Conservation (phyloP, 768 basidiomycete species). For the Tricholoma sp. region DNA sequence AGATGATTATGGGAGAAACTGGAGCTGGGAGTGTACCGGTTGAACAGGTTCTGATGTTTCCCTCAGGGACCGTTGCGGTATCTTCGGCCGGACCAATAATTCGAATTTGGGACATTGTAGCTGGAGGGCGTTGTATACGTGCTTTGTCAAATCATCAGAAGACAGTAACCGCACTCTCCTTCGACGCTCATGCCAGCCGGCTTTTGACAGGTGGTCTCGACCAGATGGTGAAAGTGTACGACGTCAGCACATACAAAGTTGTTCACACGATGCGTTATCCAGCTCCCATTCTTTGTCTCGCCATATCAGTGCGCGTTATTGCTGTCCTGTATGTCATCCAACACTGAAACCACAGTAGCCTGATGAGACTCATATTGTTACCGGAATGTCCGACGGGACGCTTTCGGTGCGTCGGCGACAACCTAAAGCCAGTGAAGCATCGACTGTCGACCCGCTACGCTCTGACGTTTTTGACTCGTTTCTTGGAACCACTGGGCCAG, state of each 20-base stretch:
- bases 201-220: constrained; percentile 90
- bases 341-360: constrained; percentile 48
- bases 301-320: constrained; percentile 70
- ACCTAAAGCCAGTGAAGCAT: constrained; percentile 58
- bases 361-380: constrained; percentile 93
- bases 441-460: constrained; percentile 36
- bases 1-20: constrained; percentile 69
- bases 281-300: constrained; percentile 84
- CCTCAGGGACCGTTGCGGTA: constrained; percentile 79
- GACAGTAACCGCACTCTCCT: constrained; percentile 85
- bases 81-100: constrained; percentile 91
- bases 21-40: constrained; percentile 54
- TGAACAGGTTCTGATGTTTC: constrained; percentile 91
- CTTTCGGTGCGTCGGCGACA: constrained; percentile 93
- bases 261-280: constrained; percentile 99
- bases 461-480: constrained; percentile 67
- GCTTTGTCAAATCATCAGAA: constrained; percentile 98
- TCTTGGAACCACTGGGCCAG: constrained; percentile 47
- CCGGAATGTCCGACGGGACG: constrained; percentile 97
- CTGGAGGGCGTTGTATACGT: constrained; percentile 82
- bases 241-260: constrained; percentile 89
- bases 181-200: constrained; percentile 70
- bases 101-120: constrained; percentile 92
- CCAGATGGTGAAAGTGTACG: constrained; percentile 99
- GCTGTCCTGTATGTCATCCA: background rate